Evolutionary conservation across 2,329 filamentous ascomycete genomes (phyloP), one percentile per base, ranked within the genome.

Genomic region (Malbranchea zuffiana): DNA sequence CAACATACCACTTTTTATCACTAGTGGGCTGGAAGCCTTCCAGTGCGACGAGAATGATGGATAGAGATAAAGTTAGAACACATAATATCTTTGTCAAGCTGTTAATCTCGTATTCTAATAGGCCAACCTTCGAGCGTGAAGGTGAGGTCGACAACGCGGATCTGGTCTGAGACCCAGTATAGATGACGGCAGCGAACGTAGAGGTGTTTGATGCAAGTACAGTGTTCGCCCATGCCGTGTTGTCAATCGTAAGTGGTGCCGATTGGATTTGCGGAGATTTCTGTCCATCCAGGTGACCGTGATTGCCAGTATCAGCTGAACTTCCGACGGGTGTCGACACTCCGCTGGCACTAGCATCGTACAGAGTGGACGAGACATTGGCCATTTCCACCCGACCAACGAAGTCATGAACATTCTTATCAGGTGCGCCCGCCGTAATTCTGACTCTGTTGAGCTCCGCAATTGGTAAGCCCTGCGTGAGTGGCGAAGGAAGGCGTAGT

Each of bases 211-310:
- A 96, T 1, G 90, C 90, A 42, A 98, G 81, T 16, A 98, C 82
- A 0, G 90, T 98, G 55, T 96, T 98, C 12, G 88, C 88, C 90
- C 92, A 98, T 6, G 92, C 90, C 5, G 90, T 96, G 54, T 98
- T 95, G 60, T 98, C 90, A 44, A 98, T 95, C 1, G 76, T 84
- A 24, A 98, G 67, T 1, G 87, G 78, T 2, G 79, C 74, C 4
- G 80, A 82, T 40, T 73, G 73, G 11, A 60, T 25, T 17, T 25
- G 17, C 16, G 21, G 12, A 49, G 39, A 32, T 58, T 42, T 35
- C 16, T 19, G 16, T 2, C 15, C 6, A 3, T 21, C 33, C 17
- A 27, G 20, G 27, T 7, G 7, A 11, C 16, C 16, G 19, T 12
- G 25, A 13, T 18, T 17, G 19, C 10, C 17, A 13, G n/a, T n/a